A percentile compares a stretch with the other conserved stretches of the same genome.
Evolutionary conservation across 2,329 filamentous ascomycete genomes (phyloP).

Genomic region (Talaromyces sp.): DNA sequence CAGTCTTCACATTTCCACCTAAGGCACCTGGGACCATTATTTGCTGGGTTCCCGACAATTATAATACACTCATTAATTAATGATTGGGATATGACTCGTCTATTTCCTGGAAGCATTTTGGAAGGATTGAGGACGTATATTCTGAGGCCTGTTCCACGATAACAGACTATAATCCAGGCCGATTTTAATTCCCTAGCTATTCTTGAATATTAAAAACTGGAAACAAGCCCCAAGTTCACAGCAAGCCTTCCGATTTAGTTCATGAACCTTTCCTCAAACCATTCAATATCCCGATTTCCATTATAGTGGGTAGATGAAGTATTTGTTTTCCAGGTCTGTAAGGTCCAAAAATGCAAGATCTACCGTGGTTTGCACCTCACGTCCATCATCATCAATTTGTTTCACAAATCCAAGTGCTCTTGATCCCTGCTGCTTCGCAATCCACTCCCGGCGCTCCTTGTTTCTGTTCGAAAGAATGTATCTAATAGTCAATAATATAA

Average conservation of each 20-base stretch:
- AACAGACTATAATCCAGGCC: too few species aligned
- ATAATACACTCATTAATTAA: neutral
- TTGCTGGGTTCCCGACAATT: slow-evolving; percentile 30
- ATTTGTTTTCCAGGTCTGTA: slow-evolving; percentile 11
- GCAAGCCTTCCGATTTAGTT: neutral
- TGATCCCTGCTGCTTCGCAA: neutral
- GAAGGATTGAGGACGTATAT: neutral
- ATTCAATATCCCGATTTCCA: neutral
- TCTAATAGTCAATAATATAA: neutral
- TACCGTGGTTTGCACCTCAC: neutral
- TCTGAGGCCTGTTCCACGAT: neutral
- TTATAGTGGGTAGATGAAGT: slow-evolving; percentile 13
- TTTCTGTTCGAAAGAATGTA: slow-evolving; percentile 7
- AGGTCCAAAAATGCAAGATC: slow-evolving; percentile 8
- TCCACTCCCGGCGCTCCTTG: slow-evolving; percentile 4
- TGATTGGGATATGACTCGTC: slow-evolving; percentile 21
- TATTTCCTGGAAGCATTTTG: slow-evolving; percentile 16
- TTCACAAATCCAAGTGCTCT: slow-evolving; percentile 5
- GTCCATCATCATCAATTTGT: slow-evolving; percentile 10
- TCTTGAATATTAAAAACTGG: neutral
- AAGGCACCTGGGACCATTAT: slow-evolving; percentile 1
- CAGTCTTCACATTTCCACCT: neutral
- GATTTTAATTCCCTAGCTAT: neutral
- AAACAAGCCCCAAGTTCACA: neutral
- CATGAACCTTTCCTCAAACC: neutral